Evolutionary conservation across 1,284 basidiomycete genomes (phyloP).

Genomic region (Tremellales sp.): DNA sequence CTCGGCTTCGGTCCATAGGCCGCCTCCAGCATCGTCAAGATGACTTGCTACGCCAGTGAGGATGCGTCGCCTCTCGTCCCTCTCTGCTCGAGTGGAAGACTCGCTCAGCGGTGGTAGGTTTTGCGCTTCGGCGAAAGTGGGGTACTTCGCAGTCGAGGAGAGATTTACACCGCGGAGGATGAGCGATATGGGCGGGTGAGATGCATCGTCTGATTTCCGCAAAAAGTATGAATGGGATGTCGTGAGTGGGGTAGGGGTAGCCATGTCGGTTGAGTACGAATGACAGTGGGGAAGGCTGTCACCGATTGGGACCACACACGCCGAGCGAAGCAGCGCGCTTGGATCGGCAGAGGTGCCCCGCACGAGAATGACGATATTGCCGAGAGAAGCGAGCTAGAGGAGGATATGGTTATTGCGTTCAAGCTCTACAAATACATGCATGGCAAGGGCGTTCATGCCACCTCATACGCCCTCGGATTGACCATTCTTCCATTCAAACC

Average conservation of each 20-base stretch:
- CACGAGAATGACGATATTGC: too few species aligned
- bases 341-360: too few species aligned
- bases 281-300: too few species aligned
- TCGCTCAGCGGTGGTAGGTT: slow-evolving; percentile 57
- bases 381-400: too few species aligned
- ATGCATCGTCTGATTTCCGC: slow-evolving; percentile 8
- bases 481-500: slow-evolving; percentile 32
- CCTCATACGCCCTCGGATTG: too few species aligned
- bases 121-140: slow-evolving; percentile 38
- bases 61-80: slow-evolving; percentile 14
- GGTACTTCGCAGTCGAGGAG: slow-evolving; percentile 80
- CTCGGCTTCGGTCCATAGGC: slow-evolving; percentile 37
- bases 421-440: too few species aligned
- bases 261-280: too few species aligned
- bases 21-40: slow-evolving; percentile 51
- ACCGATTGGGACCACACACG: too few species aligned
- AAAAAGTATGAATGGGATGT: slow-evolving; percentile 30
- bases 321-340: too few species aligned
- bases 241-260: slow-evolving; percentile 9
- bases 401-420: too few species aligned
- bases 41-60: slow-evolving; percentile 19
- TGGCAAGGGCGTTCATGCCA: too few species aligned
- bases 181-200: slow-evolving; percentile 42
- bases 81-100: slow-evolving; percentile 9
- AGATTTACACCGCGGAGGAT: slow-evolving; percentile 90